A percentile compares a stretch with the other conserved stretches of the same genome.
Conservation (phyloP, 2,329 filamentous ascomycete genomes). For the Penicillium decumbens region DNA sequence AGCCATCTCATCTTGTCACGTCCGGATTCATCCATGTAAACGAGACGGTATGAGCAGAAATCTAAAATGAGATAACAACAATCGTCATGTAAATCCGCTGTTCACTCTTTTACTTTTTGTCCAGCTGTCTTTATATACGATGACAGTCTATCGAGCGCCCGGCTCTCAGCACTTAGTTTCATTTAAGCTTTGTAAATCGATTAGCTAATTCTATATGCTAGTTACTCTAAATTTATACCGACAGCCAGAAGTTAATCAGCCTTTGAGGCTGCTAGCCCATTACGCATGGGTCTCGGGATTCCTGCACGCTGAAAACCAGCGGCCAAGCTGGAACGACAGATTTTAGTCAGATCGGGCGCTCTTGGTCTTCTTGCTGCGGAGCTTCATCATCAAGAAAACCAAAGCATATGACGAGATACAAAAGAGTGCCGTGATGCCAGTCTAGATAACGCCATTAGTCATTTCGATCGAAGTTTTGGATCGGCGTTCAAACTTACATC, state of each 20-base stretch:
- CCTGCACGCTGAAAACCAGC: not conserved
- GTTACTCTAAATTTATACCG: not conserved
- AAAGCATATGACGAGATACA: constrained; percentile 41
- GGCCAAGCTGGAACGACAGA: not conserved
- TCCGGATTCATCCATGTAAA: too few relatives aligned
- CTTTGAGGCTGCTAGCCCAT: not conserved
- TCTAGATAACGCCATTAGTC: constrained; percentile 19
- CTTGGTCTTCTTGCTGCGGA: constrained; percentile 48
- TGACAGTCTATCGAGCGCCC: too few relatives aligned
- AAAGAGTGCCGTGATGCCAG: constrained; percentile 44
- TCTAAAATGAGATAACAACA: too few relatives aligned
- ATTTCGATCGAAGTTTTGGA: not conserved
- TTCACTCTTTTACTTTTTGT: too few relatives aligned
- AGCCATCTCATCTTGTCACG: too few relatives aligned
- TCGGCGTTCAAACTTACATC: constrained; percentile 28
- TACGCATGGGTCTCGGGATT: too few relatives aligned
- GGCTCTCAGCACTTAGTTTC: too few relatives aligned
- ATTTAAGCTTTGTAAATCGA: too few relatives aligned
- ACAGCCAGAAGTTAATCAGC: not conserved
- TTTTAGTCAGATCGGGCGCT: constrained; percentile 35
- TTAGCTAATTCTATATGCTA: too few relatives aligned
- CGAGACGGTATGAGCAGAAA: too few relatives aligned
- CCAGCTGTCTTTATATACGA: too few relatives aligned
- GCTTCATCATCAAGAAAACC: constrained; percentile 49
- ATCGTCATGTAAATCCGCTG: too few relatives aligned